Percentiles rank a stretch among this genome's conserved stretches.
These are phyloP conservation scores for Pseudomonodictys pantanalensis DNA, from an alignment of 495 filamentous ascomycete genomes.

Conservation along the genomic window DNA sequence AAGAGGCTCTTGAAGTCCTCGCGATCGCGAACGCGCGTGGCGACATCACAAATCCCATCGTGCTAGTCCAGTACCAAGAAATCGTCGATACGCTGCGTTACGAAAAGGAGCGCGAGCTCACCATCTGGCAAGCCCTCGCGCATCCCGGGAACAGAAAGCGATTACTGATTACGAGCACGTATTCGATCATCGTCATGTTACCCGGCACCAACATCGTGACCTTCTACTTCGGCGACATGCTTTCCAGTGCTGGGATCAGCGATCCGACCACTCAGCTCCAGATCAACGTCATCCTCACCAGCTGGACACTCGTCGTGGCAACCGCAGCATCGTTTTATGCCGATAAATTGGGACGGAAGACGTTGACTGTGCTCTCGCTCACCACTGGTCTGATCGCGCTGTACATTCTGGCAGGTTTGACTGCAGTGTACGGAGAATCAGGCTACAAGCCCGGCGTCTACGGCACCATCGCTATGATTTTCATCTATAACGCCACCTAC, in stretches of 20 bases:
- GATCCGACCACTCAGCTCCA: conserved; percentile 15
- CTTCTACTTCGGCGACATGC: conserved; percentile 22
- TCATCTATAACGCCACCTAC: conserved; percentile 16
- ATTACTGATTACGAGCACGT: conserved; percentile 3
- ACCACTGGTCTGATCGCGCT: not conserved
- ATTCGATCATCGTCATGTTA: conserved; percentile 10
- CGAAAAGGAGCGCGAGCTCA: conserved; percentile 8
- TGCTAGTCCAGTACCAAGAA: conserved; percentile 22
- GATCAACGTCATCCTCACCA: conserved; percentile 16
- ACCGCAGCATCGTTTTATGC: not conserved
- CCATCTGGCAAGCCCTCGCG: not conserved
- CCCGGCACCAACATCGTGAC: conserved; percentile 17
- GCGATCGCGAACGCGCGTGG: conserved; percentile 52
- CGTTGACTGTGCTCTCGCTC: not conserved
- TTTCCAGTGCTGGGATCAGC: conserved; percentile 6
- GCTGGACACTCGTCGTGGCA: conserved; percentile 12
- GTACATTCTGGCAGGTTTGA: conserved; percentile 8
- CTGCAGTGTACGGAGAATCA: conserved; percentile 3
- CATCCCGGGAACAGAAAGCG: not conserved
- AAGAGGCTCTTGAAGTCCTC: conserved; percentile 52
- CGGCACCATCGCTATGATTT: conserved; percentile 21
- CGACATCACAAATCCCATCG: conserved; percentile 34
- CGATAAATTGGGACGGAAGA: conserved; percentile 12
- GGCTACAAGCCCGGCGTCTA: conserved; percentile 15
- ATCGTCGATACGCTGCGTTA: conserved; percentile 6